These are phyloP conservation scores for Celoporthe dispersa DNA, from an alignment of 2,329 filamentous ascomycete genomes.

Conservation along the genomic window DNA sequence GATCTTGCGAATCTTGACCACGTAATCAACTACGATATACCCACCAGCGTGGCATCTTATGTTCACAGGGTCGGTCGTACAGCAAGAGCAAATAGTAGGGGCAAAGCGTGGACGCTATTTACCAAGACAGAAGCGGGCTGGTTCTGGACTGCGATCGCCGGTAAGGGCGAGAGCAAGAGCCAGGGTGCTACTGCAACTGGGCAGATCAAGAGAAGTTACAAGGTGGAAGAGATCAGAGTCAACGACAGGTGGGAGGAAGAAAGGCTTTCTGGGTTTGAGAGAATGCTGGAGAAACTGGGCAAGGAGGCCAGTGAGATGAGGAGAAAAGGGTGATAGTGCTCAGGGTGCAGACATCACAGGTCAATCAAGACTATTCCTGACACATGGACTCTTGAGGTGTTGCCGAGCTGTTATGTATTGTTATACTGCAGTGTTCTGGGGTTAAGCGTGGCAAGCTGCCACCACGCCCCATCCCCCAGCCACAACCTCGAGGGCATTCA, in stretches of 20 bases:
- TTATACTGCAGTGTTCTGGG: not conserved
- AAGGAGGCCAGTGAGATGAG: constrained; percentile 57
- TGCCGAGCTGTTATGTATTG: not conserved
- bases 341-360: not conserved
- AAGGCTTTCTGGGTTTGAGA: constrained; percentile 53
- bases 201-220: constrained; percentile 45
- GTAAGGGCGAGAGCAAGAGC: constrained; percentile 54
- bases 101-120: constrained; percentile 85
- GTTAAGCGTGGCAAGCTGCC: not conserved
- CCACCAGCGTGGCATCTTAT: constrained; percentile 78
- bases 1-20: constrained; percentile 80
- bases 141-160: constrained; percentile 87
- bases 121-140: constrained; percentile 82
- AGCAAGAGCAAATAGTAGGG: constrained; percentile 76
- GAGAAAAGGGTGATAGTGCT: constrained; percentile 18
- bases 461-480: not conserved
- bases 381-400: not conserved
- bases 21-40: constrained; percentile 93
- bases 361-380: not conserved
- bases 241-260: constrained; percentile 51
- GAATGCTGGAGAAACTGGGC: constrained; percentile 65
- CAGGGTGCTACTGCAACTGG: constrained; percentile 44
- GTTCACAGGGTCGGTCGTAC: constrained; percentile 92
- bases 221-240: constrained; percentile 54
- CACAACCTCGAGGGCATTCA: not conserved